phyloP scores from a whole-genome alignment of 441 rosid genomes.

The Populus hybrid region DNA sequence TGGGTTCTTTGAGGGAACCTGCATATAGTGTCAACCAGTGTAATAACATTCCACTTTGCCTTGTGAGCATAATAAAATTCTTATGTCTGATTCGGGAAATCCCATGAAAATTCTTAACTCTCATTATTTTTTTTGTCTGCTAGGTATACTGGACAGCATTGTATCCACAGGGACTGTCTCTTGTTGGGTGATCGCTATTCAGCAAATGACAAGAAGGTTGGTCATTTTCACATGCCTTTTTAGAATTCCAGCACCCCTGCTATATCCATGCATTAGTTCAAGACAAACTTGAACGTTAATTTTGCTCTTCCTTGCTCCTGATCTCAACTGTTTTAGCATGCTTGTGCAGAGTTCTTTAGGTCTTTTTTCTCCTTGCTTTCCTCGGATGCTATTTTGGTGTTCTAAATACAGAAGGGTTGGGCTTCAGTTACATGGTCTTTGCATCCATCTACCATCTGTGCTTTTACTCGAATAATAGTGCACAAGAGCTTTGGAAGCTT shows the following conservation, averaged over 20 bases:
- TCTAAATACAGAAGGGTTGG: not conserved
- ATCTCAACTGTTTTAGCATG: not conserved
- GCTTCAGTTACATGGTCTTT: not conserved
- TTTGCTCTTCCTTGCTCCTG: not conserved
- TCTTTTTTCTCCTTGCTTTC: not conserved
- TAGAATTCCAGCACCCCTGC: not conserved
- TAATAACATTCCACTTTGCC: slow-evolving; percentile 19
- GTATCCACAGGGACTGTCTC: slow-evolving; percentile 4
- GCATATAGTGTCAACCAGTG: slow-evolving; percentile 26
- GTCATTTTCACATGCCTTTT: slow-evolving; percentile 23
- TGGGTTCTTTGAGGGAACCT: slow-evolving; percentile 32
- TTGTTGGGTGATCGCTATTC: slow-evolving; percentile 35
- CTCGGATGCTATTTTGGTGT: not conserved
- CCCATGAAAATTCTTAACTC: slow-evolving; percentile 13
- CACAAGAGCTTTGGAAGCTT: not conserved
- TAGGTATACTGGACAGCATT: slow-evolving; percentile 10
- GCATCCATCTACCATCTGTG: not conserved
- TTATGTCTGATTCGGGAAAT: slow-evolving; percentile 19
- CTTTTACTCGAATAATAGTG: not conserved
- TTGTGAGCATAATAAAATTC: slow-evolving; percentile 15
- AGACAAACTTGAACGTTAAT: not conserved
- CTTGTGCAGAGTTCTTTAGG: not conserved
- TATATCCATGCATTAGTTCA: not conserved
- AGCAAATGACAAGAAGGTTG: slow-evolving; percentile 39
- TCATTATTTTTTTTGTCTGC: slow-evolving; percentile 13